Evolutionary conservation across 305 asterid genomes (phyloP), one percentile per base, ranked within the genome.

Genomic region (Solanum hybrid): DNA sequence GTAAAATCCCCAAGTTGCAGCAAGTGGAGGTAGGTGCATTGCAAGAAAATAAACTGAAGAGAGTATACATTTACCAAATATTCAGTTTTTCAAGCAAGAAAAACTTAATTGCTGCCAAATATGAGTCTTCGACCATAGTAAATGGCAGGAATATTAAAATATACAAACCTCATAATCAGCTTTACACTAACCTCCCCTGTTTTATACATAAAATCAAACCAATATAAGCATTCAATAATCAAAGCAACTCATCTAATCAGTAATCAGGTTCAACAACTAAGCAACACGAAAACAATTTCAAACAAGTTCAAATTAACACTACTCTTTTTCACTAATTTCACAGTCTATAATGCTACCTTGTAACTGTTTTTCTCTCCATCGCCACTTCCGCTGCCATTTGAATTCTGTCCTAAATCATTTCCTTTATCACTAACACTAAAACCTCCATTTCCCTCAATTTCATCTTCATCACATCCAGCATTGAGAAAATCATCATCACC

Each of bases 321-420:
- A 40, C 16, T 16, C 73, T 42, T 82, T 82, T 40, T 6, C 83
- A 34, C 46, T 77, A 35, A 78, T 35, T 35, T 78, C 29, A 78
- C 8, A 77, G 31, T 78, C 51, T 78, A 75, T 31, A 11, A 35
- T 78, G 51, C 31, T 78, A 78, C 84, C 84, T 78, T 78, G 51
- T 35, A 35, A 78, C 31, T 35, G n/a, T 90, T 86, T n/a, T 87
- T 90, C 77, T 89, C 61, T 89, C 90, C 33, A 33, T 89, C 29
- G 88, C 92, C 22, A 37, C 33, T 87, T 36, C 88, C 75, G 20
- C 35, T 40, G 79, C 83, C 34, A 86, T 71, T 90, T 51, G 89
- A 79, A 14, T 85, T 42, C 51, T 77, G 87, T 36, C 39, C 73
- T 18, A 61, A 61, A 31, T 9, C 87, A 89, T 84, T 81, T 35